phyloP scores from a whole-genome alignment of 257 asterid genomes.

The Capsicum chinense region DNA sequence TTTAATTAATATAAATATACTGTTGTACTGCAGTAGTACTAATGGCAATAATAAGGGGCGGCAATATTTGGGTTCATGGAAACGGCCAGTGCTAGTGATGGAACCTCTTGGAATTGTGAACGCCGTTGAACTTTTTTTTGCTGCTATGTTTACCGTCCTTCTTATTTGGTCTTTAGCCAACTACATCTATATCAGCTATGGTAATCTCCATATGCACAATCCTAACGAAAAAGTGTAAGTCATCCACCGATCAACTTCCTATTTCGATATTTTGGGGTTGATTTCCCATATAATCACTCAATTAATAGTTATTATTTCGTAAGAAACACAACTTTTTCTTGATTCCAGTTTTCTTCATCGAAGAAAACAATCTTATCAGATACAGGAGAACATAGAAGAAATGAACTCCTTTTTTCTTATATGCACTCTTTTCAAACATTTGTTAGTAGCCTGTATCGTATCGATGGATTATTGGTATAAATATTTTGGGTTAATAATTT shows the following conservation, averaged over 20 bases:
- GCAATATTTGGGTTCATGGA: constrained; percentile 38
- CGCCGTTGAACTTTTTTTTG: constrained; percentile 52
- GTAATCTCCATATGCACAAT: constrained; percentile 45
- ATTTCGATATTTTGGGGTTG: background rate
- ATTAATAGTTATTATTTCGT: too few species aligned
- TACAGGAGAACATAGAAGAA: too few species aligned
- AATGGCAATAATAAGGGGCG: background rate
- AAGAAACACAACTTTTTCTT: too few species aligned
- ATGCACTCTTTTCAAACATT: background rate
- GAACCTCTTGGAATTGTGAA: constrained; percentile 57
- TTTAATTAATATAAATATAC: background rate
- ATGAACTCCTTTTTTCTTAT: too few species aligned
- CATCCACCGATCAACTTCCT: background rate
- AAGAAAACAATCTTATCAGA: too few species aligned
- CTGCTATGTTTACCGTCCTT: constrained; percentile 53
- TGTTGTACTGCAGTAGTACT: background rate
- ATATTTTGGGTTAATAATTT: background rate
- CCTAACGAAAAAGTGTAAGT: constrained; percentile 52
- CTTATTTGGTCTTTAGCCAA: constrained; percentile 55
- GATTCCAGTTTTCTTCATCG: too few species aligned
- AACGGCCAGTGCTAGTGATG: constrained; percentile 40
- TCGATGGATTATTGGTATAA: too few species aligned
- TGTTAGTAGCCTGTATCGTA: background rate
- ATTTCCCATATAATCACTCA: background rate
- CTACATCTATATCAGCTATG: constrained; percentile 3